Evolutionary conservation across 345 rosid genomes (phyloP), one percentile per base, ranked within the genome.

Genomic region (Populus simonii): DNA sequence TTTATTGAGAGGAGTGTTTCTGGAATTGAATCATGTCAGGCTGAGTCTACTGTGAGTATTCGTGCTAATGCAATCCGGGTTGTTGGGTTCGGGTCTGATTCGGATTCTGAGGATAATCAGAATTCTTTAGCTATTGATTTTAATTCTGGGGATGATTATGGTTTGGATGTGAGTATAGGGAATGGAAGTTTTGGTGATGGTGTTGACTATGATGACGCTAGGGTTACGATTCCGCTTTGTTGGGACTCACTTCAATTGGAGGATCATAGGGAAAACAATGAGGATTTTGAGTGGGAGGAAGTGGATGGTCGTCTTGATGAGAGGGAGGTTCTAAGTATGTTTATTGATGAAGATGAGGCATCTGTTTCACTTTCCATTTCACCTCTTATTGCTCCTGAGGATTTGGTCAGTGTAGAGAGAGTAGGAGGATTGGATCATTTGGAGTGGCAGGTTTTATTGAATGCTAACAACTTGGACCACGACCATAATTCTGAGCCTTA

Each of bases 231-330:
- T 49, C 93, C 91, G 36, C 88, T 92, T 57, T 79, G 87, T 82
- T 93, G 92, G 97, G 98, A 93, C 81, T 89, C 96, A 4, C 88
- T 93, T 78, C 90, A 81, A 0, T 76, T 93, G 84, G 99, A 89
- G 70, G 97, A 88, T 66, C 84, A 81, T 68, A 83, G 89, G 45
- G 90, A 84, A n/a, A 75, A 80, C 72, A 85, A 83, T 67, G 98
- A 91, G 80, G 95, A 94, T 65, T 87, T 88, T 8, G 99, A 92
- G 83, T 95, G 99, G 99, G 99, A 93, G 84, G 97, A 95, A 82
- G 94, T 94, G 53, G 91, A 89, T 81, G 94, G 83, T 65, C 83
- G 84, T 63, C 76, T 78, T n/a, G 94, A 91, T 74, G 96, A 91
- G 78, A 87, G 96, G 63, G 92, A 90, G 63, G 81, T 86, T 71